Evolutionary conservation across 2,329 filamentous ascomycete genomes (phyloP), one percentile per base, ranked within the genome.

Genomic region (Colletotrichum liriopes): DNA sequence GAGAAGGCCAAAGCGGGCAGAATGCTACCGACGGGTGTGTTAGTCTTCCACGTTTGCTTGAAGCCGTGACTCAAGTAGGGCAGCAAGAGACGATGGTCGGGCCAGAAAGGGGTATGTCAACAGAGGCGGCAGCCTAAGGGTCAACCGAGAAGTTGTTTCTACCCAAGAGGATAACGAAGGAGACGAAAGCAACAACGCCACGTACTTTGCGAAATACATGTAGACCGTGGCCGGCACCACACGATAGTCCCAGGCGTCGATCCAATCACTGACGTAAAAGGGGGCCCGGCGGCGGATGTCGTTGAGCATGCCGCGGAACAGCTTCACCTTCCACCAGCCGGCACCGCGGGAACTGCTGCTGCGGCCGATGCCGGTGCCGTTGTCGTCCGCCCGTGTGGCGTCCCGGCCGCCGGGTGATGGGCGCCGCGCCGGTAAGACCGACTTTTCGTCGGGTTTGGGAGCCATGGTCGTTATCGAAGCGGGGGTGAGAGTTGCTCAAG

Each of bases 121-220:
- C 18, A 8, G 20, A 39, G 43, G 6, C 52, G 20, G 20, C 11
- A 9, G 20, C 11, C 20, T 12, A 20, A 18, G 51, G 9, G 2
- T 16, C 29, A 20, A 43, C 11, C 11, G 7, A 23, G 45, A 18
- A 32, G 16, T 37, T 7, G 45, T 9, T 14, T 56, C 41, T 43
- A 51, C 18, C 55, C 47, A 61, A 56, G 12, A 12, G n/a, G 14
- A 12, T 2, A 12, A 55, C 20, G 12, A 26, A 49, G 11, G 16
- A 72, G 32, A 56, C 43, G 32, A 52, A 26, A 43, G 54, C 37
- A 66, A 7, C 12, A 26, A 2, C 29, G 29, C 61, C 26, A 75
- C 86, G 74, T 87, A 96, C 94, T 97, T 97, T 74, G 94, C 94
- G 87, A 97, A 97, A 84, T 96, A 97, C 93, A 97, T 97, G 83